These are phyloP conservation scores for Russula sp. DNA, from an alignment of 768 basidiomycete genomes.

Conservation along the genomic window DNA sequence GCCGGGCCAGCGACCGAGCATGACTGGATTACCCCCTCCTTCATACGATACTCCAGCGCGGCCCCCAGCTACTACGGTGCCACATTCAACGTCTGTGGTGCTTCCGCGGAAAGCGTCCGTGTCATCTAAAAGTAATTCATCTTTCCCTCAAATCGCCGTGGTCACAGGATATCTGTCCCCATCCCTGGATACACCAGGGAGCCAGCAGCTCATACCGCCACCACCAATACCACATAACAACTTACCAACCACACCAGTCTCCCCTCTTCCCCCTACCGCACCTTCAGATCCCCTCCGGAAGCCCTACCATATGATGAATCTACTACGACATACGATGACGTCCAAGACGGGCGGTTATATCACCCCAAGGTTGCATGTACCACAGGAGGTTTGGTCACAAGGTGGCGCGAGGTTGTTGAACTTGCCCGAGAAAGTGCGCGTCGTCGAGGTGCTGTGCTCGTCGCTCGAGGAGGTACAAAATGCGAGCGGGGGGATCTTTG, in stretches of 20 bases:
- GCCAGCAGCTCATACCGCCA: conserved; percentile 37
- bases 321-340: conserved; percentile 71
- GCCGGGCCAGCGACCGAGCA: conserved; percentile 57
- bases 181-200: conserved; percentile 25
- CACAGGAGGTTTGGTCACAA: conserved; percentile 86
- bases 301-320: conserved; percentile 86
- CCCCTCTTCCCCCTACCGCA: conserved; percentile 66
- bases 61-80: conserved; percentile 37
- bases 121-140: conserved; percentile 45
- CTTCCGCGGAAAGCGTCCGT: conserved; percentile 52
- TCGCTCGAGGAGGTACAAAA: conserved; percentile 74
- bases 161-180: conserved; percentile 45
- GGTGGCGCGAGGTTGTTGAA: conserved; percentile 81
- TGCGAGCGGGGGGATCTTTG: conserved; percentile 66
- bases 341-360: conserved; percentile 81
- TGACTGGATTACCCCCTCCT: conserved; percentile 40
- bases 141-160: conserved; percentile 40
- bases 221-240: conserved; percentile 45
- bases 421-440: conserved; percentile 77
- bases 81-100: conserved; percentile 32
- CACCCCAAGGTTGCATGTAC: conserved; percentile 79
- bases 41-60: conserved; percentile 45
- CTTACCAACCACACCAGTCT: conserved; percentile 66
- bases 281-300: conserved; percentile 70
- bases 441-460: conserved; percentile 69